phyloP scores from a whole-genome alignment of 192 early-diverging fungal species.

The Coemansia sp. region DNA sequence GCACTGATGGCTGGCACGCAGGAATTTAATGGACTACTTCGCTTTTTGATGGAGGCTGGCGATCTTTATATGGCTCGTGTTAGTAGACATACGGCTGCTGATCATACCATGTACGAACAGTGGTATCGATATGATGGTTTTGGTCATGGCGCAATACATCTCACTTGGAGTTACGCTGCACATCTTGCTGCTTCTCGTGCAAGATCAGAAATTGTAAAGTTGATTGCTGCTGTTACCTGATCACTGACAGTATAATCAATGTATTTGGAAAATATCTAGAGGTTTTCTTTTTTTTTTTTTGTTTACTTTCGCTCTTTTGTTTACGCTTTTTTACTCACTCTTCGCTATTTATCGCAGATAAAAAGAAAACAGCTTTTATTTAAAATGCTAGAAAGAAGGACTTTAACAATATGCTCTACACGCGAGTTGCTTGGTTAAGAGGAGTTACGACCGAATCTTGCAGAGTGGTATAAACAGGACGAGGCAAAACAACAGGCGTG shows the following conservation, averaged over 20 bases:
- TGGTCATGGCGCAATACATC: slow-evolving; percentile 59
- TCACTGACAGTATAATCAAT: no score
- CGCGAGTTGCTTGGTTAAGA: not conserved
- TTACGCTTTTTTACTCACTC: no score
- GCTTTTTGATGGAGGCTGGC: slow-evolving; percentile 49
- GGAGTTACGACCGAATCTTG: no score
- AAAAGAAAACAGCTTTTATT: no score
- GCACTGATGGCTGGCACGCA: not conserved
- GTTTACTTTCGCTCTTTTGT: not conserved
- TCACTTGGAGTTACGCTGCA: slow-evolving; percentile 75
- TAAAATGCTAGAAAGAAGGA: not conserved
- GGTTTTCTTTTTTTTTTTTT: not conserved
- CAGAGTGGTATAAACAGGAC: no score
- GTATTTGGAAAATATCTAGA: no score
- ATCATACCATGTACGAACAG: slow-evolving; percentile 67
- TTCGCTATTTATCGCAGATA: no score
- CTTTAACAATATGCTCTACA: not conserved
- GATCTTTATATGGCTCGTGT: slow-evolving; percentile 63
- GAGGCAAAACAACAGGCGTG: not conserved
- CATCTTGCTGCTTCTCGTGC: slow-evolving; percentile 35
- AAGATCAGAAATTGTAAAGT: slow-evolving; percentile 2
- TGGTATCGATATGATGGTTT: slow-evolving; percentile 57
- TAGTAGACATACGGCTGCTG: slow-evolving; percentile 47
- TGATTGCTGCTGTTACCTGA: no score
- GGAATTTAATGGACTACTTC: slow-evolving; percentile 27